Evolutionary conservation across 495 filamentous ascomycete species (phyloP).

Genomic region (Aspergillus taichungensis): DNA sequence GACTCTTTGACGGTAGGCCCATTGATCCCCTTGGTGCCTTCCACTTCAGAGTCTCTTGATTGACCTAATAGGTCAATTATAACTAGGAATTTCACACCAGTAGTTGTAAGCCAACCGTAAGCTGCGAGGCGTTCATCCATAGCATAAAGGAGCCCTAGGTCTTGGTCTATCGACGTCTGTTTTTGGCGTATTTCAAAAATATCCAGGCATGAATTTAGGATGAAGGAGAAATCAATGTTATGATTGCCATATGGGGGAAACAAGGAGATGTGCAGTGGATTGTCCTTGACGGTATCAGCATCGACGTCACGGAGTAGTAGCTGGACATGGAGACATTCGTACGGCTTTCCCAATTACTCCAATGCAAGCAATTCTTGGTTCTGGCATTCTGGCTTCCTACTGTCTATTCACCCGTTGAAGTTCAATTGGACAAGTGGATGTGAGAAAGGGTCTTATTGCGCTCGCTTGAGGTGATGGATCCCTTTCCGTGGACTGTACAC

Average conservation of each 20-base stretch:
- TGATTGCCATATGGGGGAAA: constrained; percentile 65
- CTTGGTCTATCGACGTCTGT: constrained; percentile 58
- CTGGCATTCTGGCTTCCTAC: constrained; percentile 15
- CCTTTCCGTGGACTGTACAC: too few species aligned
- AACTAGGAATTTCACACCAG: constrained; percentile 79
- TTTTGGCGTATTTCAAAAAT: constrained; percentile 79
- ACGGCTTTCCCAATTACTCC: constrained; percentile 90
- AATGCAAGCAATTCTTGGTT: constrained; percentile 67
- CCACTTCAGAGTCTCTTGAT: constrained; percentile 13
- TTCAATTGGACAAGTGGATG: too few species aligned
- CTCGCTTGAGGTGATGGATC: too few species aligned
- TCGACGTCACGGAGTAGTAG: not conserved
- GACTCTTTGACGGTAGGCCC: constrained; percentile 61
- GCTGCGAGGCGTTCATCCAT: constrained; percentile 84
- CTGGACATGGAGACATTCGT: constrained; percentile 15
- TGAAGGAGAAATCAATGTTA: constrained; percentile 77
- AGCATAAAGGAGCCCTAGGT: constrained; percentile 84
- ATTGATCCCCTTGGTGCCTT: constrained; percentile 22
- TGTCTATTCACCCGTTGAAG: too few species aligned
- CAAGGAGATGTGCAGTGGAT: constrained; percentile 85
- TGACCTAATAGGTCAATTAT: constrained; percentile 79
- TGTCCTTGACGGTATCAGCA: constrained; percentile 55
- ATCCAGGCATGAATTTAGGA: constrained; percentile 84
- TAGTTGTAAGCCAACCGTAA: constrained; percentile 97
- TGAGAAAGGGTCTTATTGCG: too few species aligned